These are phyloP conservation scores for Leishmania tropica DNA, from an alignment of 208 protist species.

Conservation along the genomic window DNA sequence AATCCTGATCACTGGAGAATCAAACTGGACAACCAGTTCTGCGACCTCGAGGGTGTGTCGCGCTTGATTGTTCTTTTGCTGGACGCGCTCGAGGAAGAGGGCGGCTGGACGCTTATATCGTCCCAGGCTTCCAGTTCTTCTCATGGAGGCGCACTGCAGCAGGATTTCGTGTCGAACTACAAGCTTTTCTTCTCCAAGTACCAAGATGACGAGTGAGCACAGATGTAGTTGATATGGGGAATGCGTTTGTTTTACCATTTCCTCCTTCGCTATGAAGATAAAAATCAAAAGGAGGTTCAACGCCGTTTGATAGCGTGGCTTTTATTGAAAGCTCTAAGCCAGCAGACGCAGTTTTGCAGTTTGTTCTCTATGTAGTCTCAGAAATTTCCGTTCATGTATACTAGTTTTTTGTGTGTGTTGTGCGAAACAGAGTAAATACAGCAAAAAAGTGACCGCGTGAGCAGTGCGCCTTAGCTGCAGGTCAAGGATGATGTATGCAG, in stretches of 20 bases:
- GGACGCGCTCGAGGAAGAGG: slow-evolving; percentile 88
- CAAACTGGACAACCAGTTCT: slow-evolving; percentile 83
- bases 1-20: slow-evolving; percentile 88
- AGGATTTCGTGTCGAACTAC: slow-evolving; percentile 73
- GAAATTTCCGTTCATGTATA: slow-evolving; percentile 8
- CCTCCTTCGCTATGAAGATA: not conserved
- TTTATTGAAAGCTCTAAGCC: not conserved
- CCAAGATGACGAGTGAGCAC: slow-evolving; percentile 46
- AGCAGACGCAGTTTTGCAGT: not conserved
- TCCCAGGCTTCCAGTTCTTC: slow-evolving; percentile 54
- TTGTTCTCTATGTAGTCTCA: not conserved
- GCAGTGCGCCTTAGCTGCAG: not conserved
- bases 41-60: slow-evolving; percentile 78
- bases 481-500: no score
- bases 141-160: slow-evolving; percentile 48
- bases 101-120: slow-evolving; percentile 81
- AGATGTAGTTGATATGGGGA: not conserved
- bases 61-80: slow-evolving; percentile 82
- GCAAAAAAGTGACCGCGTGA: not conserved
- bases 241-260: slow-evolving; percentile 8
- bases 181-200: slow-evolving; percentile 82
- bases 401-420: slow-evolving; percentile 23
- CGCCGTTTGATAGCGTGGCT: not conserved
- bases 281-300: not conserved
- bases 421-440: not conserved